Conservation (phyloP, 495 filamentous ascomycete genomes). For the Trichoderma asperelloides region DNA sequence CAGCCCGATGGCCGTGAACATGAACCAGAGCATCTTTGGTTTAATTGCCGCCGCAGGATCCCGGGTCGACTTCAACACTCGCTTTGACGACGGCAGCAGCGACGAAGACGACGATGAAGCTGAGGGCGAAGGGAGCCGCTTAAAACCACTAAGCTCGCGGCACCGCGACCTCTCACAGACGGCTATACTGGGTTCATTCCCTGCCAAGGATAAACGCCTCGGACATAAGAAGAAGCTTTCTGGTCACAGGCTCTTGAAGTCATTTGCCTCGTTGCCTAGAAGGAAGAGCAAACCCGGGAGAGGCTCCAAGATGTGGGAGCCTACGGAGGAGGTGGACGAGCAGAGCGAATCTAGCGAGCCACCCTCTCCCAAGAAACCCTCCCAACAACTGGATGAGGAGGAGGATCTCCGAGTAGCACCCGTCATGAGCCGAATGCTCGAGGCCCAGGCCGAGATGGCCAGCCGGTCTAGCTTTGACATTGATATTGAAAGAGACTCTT, state of each 20-base stretch:
- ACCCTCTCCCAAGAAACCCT: slow-evolving; percentile 8
- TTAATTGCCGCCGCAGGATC: slow-evolving; percentile 88
- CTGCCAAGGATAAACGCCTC: slow-evolving; percentile 19
- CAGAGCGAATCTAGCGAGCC: not conserved
- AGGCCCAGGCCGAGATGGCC: slow-evolving; percentile 62
- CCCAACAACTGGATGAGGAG: slow-evolving; percentile 17
- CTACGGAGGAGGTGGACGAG: slow-evolving; percentile 17
- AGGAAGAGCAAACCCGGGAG: slow-evolving; percentile 30
- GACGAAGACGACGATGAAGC: slow-evolving; percentile 49
- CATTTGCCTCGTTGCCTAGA: slow-evolving; percentile 42
- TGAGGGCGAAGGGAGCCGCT: slow-evolving; percentile 27
- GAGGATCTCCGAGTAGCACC: slow-evolving; percentile 45
- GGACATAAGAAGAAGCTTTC: slow-evolving; percentile 51
- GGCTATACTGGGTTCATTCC: slow-evolving; percentile 13
- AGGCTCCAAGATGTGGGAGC: slow-evolving; percentile 18
- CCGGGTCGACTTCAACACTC: slow-evolving; percentile 65
- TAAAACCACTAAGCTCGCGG: slow-evolving; percentile 15
- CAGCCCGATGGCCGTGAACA: slow-evolving; percentile 49
- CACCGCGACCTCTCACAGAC: slow-evolving; percentile 25
- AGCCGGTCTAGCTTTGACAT: slow-evolving; percentile 44
- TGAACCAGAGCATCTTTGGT: slow-evolving; percentile 94
- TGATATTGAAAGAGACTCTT: slow-evolving; percentile 27
- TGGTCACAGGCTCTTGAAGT: slow-evolving; percentile 51
- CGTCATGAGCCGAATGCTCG: slow-evolving; percentile 72
- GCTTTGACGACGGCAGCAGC: slow-evolving; percentile 72